phyloP scores from a whole-genome alignment of 2,329 filamentous ascomycete genomes.

The Fusarium sp. region DNA sequence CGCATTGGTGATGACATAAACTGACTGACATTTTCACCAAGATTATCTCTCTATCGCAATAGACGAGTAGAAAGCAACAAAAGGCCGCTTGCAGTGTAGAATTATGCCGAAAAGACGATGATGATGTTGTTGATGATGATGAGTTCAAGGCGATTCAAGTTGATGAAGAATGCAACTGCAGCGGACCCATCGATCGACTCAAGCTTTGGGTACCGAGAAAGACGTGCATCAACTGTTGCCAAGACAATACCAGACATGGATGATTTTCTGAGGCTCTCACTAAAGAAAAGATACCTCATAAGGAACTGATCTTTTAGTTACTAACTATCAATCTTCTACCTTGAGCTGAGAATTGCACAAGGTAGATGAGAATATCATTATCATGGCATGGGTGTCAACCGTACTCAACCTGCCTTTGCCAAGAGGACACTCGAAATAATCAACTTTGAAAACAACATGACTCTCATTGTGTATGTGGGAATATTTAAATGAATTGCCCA shows the following conservation, averaged over 20 bases:
- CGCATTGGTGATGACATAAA: slow-evolving; percentile 3
- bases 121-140: neutral
- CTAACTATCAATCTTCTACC: neutral
- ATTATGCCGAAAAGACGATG: neutral
- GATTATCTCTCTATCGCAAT: neutral
- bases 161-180: slow-evolving; percentile 14
- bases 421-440: neutral
- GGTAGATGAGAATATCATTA: neutral
- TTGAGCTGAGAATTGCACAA: neutral
- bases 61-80: neutral
- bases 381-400: neutral
- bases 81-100: neutral
- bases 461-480: neutral
- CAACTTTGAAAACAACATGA: no score
- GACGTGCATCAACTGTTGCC: slow-evolving; percentile 28
- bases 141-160: neutral
- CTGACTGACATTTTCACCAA: slow-evolving; percentile 7
- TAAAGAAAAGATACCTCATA: neutral
- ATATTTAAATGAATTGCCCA: neutral
- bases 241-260: slow-evolving; percentile 1
- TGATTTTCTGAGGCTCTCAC: neutral
- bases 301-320: neutral
- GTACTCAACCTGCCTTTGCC: neutral
- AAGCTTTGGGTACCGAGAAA: slow-evolving; percentile 21
- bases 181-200: slow-evolving; percentile 3